Base-by-base conservation (phyloP, 345 rosid species). In the Ceriops decandra region DNA sequence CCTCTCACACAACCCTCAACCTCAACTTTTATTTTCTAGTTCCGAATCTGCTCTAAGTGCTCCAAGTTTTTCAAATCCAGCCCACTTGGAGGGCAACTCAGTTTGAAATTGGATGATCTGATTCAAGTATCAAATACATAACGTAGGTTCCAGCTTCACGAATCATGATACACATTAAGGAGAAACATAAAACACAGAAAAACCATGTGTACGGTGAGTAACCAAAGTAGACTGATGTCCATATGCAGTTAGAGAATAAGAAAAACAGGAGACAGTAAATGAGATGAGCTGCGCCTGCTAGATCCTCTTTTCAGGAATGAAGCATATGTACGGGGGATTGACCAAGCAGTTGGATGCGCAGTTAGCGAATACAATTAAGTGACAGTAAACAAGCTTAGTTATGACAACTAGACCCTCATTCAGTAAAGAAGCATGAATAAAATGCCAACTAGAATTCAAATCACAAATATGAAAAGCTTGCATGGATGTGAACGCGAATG, bases 401-500 rank as follows among this genome's bases (percentile, higher is more conserved):
- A 33, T 33, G 36, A 33, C 36, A 33, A 9, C 36, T 33, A 33
- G 36, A 33, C 10, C 36, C 36, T 33, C 36, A 7, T 33, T 33
- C 36, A 33, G 36, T 33, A 33, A 9, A 9, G 10, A 33, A 33
- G 36, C 36, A 7, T 33, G 2, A 33, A 33, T 33, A 7, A 33
- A 33, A 33, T 7, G 36, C 36, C 10, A 33, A 33, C 36, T 33
- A 33, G 36, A 33, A 33, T 33, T 33, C 36, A 33, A 33, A 33
- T 7, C 9, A 33, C 36, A 33, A 33, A 33, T 33, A 33, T 7
- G 6, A 33, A 33, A 15, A 73, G 73, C 84, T 83, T 83, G 92
- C 98, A 81, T 74, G 17, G 99, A 87, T n/a, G 64, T 19, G 35
- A 81, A 74, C 32, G 85, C 62, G 54, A 79, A 74, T 36, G 85